These are phyloP conservation scores for Ulmus americana DNA, from an alignment of 331 rosid species.

Conservation along the genomic window DNA sequence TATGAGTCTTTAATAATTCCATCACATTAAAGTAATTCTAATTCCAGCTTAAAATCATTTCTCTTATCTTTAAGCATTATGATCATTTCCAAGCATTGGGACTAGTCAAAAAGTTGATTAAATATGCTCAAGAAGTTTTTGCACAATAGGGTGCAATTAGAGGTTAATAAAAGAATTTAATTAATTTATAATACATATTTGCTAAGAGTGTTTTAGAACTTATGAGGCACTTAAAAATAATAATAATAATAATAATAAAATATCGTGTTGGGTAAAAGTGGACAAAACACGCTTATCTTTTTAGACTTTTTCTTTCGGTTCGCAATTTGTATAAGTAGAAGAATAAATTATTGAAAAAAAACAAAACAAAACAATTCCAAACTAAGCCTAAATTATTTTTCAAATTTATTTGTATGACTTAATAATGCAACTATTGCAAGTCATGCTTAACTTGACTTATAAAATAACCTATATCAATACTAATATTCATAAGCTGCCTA, in stretches of 20 bases:
- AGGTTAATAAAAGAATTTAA: neutral
- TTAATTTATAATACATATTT: too few species aligned
- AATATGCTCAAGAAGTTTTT: neutral
- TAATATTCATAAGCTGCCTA: neutral
- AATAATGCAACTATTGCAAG: neutral
- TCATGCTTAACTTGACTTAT: neutral
- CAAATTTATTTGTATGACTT: neutral
- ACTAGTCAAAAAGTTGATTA: conserved; percentile 9
- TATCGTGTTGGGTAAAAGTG: neutral
- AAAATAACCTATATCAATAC: too few species aligned
- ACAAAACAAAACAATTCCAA: too few species aligned
- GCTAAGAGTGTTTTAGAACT: neutral
- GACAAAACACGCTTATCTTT: neutral
- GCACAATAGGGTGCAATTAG: neutral
- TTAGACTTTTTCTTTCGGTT: neutral
- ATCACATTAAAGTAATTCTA: conserved; percentile 1
- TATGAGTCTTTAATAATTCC: neutral
- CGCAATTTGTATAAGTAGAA: neutral
- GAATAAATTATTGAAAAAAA: neutral
- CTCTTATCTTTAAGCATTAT: neutral
- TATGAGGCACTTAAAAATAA: neutral
- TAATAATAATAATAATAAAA: neutral
- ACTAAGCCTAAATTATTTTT: neutral
- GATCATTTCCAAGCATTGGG: conserved; percentile 12
- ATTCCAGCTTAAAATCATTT: conserved; percentile 1